Base-by-base conservation (phyloP, 1,284 basidiomycete genomes). In the Clitocybe nebularis region DNA sequence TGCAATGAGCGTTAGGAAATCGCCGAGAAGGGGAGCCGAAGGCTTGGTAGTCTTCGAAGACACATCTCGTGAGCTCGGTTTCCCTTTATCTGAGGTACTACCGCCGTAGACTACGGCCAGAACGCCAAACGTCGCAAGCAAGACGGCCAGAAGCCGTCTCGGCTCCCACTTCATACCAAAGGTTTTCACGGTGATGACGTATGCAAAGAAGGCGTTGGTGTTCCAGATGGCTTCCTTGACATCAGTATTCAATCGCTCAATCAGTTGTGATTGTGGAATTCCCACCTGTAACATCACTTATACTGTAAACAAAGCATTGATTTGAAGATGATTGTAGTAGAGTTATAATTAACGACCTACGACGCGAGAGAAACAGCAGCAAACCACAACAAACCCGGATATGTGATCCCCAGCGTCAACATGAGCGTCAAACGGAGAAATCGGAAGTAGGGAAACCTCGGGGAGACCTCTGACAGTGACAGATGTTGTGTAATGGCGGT, bases 141-240 rank as follows among this genome's bases (percentile, higher is more conserved):
- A 56, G 13, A 93, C 89, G 6, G 88, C 81, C 20, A 75, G 54
- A 24, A 89, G 66, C 29, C 77, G 80, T 39, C 77, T 69, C 1
- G 69, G 51, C 36, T 87, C 77, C 82, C 83, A 88, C 47, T 68
- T 65, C 19, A 77, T 62, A 19, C 72, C 66, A 45, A 77, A 77
- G 1, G 87, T 53, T 56, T 74, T 75, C 41, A 88, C 78, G 5
- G 79, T 74, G 53, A 91, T 72, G 25, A 88, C 53, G 54, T 90
- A 91, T 10, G 82, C 83, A 58, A 89, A 90, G 64, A 91, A 88
- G 3, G 87, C 86, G 55, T 89, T 89, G 6, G 84, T 80, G 60
- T 91, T 91, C 84, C 86, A 90, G 13, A 90, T 77, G 9, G 88
- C 87, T 51, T 38, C 26, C 29, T 41, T 24, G 43, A 16, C 38